Evolutionary conservation across 1,284 basidiomycete genomes (phyloP).

Genomic region (Dichomitus squalens): DNA sequence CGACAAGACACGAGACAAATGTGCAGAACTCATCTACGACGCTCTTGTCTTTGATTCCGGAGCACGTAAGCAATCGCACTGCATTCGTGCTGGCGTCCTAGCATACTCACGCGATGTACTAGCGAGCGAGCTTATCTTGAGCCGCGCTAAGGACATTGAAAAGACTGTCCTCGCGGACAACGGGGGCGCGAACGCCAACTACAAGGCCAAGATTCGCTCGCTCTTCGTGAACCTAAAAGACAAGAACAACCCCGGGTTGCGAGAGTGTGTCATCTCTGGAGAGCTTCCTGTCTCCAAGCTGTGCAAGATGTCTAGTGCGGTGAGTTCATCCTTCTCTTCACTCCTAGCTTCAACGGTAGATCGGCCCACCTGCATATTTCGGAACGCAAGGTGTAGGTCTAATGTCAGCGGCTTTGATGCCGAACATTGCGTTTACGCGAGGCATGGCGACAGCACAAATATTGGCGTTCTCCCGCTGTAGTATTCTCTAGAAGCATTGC

Average conservation of each 20-base stretch:
- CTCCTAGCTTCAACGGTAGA: too few relatives aligned
- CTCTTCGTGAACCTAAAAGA: conserved; percentile 94
- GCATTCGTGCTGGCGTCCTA: background rate
- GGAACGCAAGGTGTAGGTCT: too few relatives aligned
- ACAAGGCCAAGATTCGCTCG: conserved; percentile 86
- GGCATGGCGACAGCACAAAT: background rate
- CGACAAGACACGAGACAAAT: conserved; percentile 85
- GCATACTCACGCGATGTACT: conserved; percentile 4
- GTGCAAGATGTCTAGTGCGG: conserved; percentile 82
- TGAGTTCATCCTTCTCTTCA: conserved; percentile 37
- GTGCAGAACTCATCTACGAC: conserved; percentile 90
- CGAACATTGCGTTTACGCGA: too few relatives aligned
- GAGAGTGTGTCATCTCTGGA: conserved; percentile 85
- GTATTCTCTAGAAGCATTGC: background rate
- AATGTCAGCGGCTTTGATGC: too few relatives aligned
- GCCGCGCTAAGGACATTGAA: conserved; percentile 64
- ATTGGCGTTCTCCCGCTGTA: background rate
- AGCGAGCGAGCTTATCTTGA: conserved; percentile 67
- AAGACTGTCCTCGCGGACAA: conserved; percentile 53
- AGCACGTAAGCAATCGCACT: conserved; percentile 65
- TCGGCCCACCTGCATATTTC: too few relatives aligned
- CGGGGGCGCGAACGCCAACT: conserved; percentile 49
- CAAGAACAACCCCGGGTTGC: conserved; percentile 88
- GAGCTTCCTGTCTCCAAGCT: conserved; percentile 74
- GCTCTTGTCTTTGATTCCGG: conserved; percentile 84